These are phyloP conservation scores for Sarocladiaceae sp. DNA, from an alignment of 2,329 filamentous ascomycete species.

Conservation along the genomic window DNA sequence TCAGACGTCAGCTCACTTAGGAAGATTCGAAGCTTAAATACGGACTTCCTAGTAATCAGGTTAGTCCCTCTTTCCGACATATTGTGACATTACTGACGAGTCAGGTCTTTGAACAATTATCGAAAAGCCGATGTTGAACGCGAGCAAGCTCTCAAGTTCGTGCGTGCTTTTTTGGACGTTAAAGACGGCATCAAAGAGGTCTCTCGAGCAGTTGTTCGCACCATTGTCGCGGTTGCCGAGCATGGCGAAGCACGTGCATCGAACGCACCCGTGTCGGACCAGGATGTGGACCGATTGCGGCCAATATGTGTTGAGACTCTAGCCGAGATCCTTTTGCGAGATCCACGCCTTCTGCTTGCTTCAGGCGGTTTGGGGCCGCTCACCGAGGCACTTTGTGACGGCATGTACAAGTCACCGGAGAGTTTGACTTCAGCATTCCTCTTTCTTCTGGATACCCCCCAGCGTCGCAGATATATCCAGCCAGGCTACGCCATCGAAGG, in stretches of 20 bases:
- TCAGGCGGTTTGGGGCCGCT: slow-evolving; percentile 81
- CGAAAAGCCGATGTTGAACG: slow-evolving; percentile 95
- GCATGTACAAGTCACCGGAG: slow-evolving; percentile 87
- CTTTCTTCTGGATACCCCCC: slow-evolving; percentile 81
- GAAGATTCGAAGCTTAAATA: slow-evolving; percentile 83
- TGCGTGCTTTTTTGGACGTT: slow-evolving; percentile 90
- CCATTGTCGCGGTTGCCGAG: slow-evolving; percentile 86
- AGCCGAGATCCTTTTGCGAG: slow-evolving; percentile 83
- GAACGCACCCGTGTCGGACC: slow-evolving; percentile 62
- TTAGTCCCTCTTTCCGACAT: slow-evolving; percentile 14
- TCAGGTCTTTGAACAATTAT: slow-evolving; percentile 83
- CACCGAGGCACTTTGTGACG: slow-evolving; percentile 89
- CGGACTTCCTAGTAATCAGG: slow-evolving; percentile 82
- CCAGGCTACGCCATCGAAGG: slow-evolving; percentile 87
- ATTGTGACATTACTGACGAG: slow-evolving; percentile 13
- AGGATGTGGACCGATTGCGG: slow-evolving; percentile 77
- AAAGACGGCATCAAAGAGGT: slow-evolving; percentile 88
- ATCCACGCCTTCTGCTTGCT: slow-evolving; percentile 74
- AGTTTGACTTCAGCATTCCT: slow-evolving; percentile 84
- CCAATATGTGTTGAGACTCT: slow-evolving; percentile 92
- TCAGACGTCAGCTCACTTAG: slow-evolving; percentile 86
- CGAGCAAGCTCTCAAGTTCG: slow-evolving; percentile 95
- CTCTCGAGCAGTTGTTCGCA: slow-evolving; percentile 80
- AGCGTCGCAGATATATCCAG: slow-evolving; percentile 74
- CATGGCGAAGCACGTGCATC: slow-evolving; percentile 82